Evolutionary conservation across 2,329 filamentous ascomycete genomes (phyloP), one percentile per base, ranked within the genome.

Genomic region (Biscogniauxia sp.): DNA sequence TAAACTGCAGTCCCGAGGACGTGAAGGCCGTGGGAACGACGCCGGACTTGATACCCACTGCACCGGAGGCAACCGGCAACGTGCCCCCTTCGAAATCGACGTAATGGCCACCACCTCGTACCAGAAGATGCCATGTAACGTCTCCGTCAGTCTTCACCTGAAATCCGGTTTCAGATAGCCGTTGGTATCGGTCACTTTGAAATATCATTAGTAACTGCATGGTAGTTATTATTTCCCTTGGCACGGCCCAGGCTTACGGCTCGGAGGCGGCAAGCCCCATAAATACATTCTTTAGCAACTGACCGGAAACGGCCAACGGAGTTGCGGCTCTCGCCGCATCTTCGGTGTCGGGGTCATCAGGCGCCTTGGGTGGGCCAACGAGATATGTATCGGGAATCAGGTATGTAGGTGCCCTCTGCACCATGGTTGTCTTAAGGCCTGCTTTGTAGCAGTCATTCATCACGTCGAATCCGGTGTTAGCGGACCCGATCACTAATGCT

Each of bases 401-500:
- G 45, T 72, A 76, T 0, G 76, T 78, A 2, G 72, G 70, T 0
- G 75, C 76, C 1, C 76, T 71, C 11, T 64, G 73, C 1, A 73
- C 52, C 68, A 78, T 76, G 20, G 75, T 77, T 0, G 72, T 72
- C 19, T 61, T n/a, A 1, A 76, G 66, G 1, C 70, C 70, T 1
- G 72, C 69, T 1, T 59, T 51, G 54, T 72, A 60, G 58, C 73
- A 76, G 59, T 78, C 74, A 17, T 71, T 67, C 28, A 75, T 62
- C 1, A 78, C 66, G 64, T 79, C 76, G 55, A 80, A 79, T 5
- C 74, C 77, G 1, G 75, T 77, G 60, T 79, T 79, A n/a, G 75
- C 76, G 1, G 77, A 76, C 19, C 77, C 77, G 32, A 77, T 67
- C 7, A 78, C 64, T 11, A 72, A 52, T 11, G 73, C 74, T 1